phyloP scores from a whole-genome alignment of 345 rosid genomes.

The Camelina sativa region DNA sequence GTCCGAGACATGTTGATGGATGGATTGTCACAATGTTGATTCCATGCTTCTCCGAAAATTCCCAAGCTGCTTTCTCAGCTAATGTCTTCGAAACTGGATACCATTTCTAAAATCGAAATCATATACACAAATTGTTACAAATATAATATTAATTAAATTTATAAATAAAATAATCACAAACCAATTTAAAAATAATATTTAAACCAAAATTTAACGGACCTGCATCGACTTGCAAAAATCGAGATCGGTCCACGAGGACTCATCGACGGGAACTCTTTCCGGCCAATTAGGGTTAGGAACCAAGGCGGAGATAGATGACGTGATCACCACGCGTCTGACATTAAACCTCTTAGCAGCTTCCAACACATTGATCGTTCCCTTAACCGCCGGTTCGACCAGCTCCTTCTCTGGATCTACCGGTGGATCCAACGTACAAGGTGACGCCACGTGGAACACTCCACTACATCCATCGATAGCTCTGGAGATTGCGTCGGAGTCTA shows the following conservation, averaged over 20 bases:
- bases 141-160: no score
- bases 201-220: constrained; percentile 46
- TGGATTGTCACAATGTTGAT: constrained; percentile 70
- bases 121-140: constrained; percentile 6
- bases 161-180: no score
- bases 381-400: constrained; percentile 73
- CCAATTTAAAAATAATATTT: background rate
- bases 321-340: constrained; percentile 77
- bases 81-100: constrained; percentile 79
- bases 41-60: constrained; percentile 63
- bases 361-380: constrained; percentile 75
- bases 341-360: constrained; percentile 59
- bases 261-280: constrained; percentile 52
- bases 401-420: constrained; percentile 68
- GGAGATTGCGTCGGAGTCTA: constrained; percentile 59
- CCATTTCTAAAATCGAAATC: constrained; percentile 58
- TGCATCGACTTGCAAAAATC: constrained; percentile 66
- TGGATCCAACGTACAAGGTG: constrained; percentile 77
- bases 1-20: constrained; percentile 81
- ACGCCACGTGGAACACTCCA: constrained; percentile 89
- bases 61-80: constrained; percentile 89
- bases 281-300: constrained; percentile 82
- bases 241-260: constrained; percentile 83
- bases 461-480: constrained; percentile 70
- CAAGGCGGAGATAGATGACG: constrained; percentile 79